Percentiles rank a stretch among this genome's conserved stretches.
These are phyloP conservation scores for Wickerhamiella sorbophila DNA, from an alignment of 805 yeast species.

Conservation along the genomic window DNA sequence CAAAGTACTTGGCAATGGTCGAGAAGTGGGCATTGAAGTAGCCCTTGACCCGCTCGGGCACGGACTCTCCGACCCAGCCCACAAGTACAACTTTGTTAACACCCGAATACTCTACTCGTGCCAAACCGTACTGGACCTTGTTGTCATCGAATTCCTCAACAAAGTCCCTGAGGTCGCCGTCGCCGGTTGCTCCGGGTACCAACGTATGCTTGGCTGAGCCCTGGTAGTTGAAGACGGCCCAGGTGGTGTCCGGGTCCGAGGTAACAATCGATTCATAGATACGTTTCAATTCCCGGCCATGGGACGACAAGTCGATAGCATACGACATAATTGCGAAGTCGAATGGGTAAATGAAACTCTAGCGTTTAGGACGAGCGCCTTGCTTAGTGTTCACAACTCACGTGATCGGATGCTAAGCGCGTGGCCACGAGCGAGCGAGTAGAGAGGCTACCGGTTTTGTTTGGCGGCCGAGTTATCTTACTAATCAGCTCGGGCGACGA, in stretches of 20 bases:
- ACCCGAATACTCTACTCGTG: slow-evolving; percentile 80
- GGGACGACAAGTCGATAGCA: slow-evolving; percentile 42
- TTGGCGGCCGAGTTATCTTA: too few relatives aligned
- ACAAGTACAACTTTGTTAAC: slow-evolving; percentile 70
- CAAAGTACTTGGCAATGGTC: slow-evolving; percentile 27
- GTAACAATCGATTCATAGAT: slow-evolving; percentile 67
- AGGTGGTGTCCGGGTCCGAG: slow-evolving; percentile 54
- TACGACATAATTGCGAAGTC: slow-evolving; percentile 19
- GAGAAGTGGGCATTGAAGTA: slow-evolving; percentile 30
- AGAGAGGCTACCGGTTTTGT: too few relatives aligned
- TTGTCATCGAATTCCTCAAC: slow-evolving; percentile 74
- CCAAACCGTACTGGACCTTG: slow-evolving; percentile 78
- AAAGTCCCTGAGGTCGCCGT: slow-evolving; percentile 61
- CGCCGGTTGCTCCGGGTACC: slow-evolving; percentile 35
- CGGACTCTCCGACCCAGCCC: slow-evolving; percentile 92
- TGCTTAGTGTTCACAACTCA: background rate
- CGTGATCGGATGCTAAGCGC: background rate
- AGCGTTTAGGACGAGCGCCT: background rate
- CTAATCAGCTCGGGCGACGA: too few relatives aligned
- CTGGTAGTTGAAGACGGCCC: slow-evolving; percentile 73
- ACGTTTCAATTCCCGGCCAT: slow-evolving; percentile 60
- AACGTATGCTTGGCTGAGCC: slow-evolving; percentile 33
- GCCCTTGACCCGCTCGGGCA: slow-evolving; percentile 43
- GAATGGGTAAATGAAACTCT: background rate
- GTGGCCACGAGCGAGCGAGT: too few relatives aligned